Conservation (phyloP, 176 grass and related monocot genomes). For the Canna indica region DNA sequence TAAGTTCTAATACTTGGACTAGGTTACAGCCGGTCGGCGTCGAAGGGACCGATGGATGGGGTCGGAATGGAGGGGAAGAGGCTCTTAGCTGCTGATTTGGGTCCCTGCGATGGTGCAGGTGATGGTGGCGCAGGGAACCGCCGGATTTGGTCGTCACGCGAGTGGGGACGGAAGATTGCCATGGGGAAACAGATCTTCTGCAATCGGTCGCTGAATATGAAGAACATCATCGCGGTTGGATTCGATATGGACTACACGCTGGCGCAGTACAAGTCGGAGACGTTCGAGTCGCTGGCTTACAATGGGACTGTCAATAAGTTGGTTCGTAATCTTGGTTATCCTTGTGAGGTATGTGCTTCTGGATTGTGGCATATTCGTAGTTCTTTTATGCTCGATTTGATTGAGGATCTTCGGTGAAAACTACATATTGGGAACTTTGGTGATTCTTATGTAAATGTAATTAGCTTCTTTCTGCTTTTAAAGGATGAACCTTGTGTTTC, state of each 20-base stretch:
- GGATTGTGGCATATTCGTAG: background rate
- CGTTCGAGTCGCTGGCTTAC: slow-evolving; percentile 91
- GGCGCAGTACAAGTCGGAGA: slow-evolving; percentile 87
- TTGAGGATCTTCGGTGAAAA: background rate
- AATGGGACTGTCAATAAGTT: slow-evolving; percentile 80
- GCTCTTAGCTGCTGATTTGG: background rate
- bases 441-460: background rate
- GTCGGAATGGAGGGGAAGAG: background rate
- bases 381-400: background rate
- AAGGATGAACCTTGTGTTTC: background rate
- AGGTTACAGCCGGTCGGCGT: slow-evolving; percentile 11
- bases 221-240: slow-evolving; percentile 85
- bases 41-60: slow-evolving; percentile 1
- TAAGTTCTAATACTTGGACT: slow-evolving; percentile 12
- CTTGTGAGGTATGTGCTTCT: slow-evolving; percentile 53
- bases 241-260: slow-evolving; percentile 99
- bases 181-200: slow-evolving; percentile 91
- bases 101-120: background rate
- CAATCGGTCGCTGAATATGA: slow-evolving; percentile 96
- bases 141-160: slow-evolving; percentile 42
- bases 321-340: slow-evolving; percentile 76
- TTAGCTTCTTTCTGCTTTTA: background rate
- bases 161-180: slow-evolving; percentile 40
- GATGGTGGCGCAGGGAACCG: slow-evolving; percentile 24
- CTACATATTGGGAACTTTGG: slow-evolving; percentile 4